Conservation (phyloP, 805 yeast genomes). For the Lipomyces kockii region DNA sequence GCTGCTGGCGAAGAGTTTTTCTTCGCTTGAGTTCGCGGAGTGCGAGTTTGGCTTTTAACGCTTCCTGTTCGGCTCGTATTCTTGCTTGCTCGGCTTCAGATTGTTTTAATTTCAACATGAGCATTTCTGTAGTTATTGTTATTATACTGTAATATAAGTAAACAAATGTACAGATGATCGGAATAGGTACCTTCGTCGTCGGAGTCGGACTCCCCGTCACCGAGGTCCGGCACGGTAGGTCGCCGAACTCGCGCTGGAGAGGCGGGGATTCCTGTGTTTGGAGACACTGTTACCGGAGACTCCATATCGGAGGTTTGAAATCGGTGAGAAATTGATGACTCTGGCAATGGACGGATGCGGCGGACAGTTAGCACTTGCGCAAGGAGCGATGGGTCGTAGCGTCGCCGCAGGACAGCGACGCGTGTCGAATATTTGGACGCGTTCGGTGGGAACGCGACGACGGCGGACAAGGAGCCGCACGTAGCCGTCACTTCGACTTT, state of each 20-base stretch:
- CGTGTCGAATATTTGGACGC: too few species aligned
- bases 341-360: too few species aligned
- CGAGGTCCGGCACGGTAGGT: neutral
- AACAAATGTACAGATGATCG: neutral
- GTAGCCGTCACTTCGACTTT: too few species aligned
- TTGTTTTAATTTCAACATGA: constrained; percentile 7
- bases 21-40: constrained; percentile 8
- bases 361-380: too few species aligned
- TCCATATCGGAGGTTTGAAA: neutral
- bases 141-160: neutral
- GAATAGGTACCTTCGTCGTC: neutral
- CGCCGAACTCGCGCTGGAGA: neutral
- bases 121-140: neutral
- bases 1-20: neutral
- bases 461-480: too few species aligned
- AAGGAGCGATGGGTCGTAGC: too few species aligned
- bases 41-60: constrained; percentile 21
- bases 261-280: neutral
- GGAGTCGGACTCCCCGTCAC: neutral
- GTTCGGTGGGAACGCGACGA: too few species aligned
- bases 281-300: neutral
- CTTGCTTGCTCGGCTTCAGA: constrained; percentile 15
- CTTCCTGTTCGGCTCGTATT: constrained; percentile 21
- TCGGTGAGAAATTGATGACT: neutral
- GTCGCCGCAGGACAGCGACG: too few species aligned